These are phyloP conservation scores for Pseudoscleropodium purum DNA, from an alignment of 225 moss, liverwort and hornwort species.

Conservation along the genomic window DNA sequence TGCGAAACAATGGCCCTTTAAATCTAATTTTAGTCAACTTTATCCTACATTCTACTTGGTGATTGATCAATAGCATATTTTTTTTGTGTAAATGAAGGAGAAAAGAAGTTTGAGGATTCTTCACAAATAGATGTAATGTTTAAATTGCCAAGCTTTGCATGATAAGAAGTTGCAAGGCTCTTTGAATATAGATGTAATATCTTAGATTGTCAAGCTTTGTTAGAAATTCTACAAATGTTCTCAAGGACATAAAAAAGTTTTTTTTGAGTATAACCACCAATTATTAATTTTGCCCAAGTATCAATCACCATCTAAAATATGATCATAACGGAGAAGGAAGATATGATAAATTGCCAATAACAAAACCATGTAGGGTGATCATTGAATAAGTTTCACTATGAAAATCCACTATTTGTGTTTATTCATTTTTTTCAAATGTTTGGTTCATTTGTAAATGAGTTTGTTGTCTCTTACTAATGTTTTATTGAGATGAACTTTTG, in stretches of 20 bases:
- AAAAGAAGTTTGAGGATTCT: background rate
- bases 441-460: background rate
- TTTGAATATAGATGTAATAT: background rate
- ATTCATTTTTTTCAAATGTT: background rate
- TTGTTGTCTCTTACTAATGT: background rate
- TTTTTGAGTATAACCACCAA: background rate
- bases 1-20: fast-evolving
- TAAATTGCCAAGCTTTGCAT: background rate
- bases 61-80: background rate
- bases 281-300: background rate
- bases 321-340: background rate
- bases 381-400: background rate
- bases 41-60: background rate
- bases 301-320: background rate
- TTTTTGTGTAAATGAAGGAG: background rate
- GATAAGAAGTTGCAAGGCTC: background rate
- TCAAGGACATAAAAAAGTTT: too few species aligned
- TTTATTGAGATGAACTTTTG: background rate
- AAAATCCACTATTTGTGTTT: background rate
- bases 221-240: fast-evolving
- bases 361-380: too few species aligned
- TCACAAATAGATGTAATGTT: background rate
- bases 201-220: background rate
- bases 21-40: background rate
- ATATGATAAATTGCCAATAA: background rate